Conservation (phyloP, 176 grass and related monocot genomes). For the Alloteropsis semialata region DNA sequence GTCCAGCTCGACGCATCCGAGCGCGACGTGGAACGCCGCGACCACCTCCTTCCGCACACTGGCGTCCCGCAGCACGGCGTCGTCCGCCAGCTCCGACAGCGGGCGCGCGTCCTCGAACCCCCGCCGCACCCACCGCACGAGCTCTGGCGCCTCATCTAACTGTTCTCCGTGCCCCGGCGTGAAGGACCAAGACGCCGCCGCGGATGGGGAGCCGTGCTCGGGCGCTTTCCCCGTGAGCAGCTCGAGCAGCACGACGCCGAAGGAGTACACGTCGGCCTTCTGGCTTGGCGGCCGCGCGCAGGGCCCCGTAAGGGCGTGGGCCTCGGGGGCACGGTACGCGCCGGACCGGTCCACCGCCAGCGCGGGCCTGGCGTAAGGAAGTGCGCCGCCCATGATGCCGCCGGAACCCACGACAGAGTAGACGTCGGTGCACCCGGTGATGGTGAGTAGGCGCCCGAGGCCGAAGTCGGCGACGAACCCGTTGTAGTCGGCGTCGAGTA, state of each 20-base stretch:
- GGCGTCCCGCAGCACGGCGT: conserved; percentile 54
- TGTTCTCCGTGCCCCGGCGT: background rate
- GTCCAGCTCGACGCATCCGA: conserved; percentile 71
- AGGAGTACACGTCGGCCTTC: conserved; percentile 75
- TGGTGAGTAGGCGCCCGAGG: conserved; percentile 60
- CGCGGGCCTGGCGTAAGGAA: conserved; percentile 46
- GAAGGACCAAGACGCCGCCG: background rate
- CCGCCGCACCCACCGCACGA: conserved; percentile 60
- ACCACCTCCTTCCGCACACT: conserved; percentile 75
- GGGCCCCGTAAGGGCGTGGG: background rate
- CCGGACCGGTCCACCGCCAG: background rate
- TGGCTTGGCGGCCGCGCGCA: conserved; percentile 27
- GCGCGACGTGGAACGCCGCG: conserved; percentile 60
- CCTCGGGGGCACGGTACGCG: conserved; percentile 62
- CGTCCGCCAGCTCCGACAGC: conserved; percentile 81
- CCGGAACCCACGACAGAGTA: background rate
- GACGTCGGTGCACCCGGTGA: conserved; percentile 46
- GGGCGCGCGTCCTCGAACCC: conserved; percentile 73
- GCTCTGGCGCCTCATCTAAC: conserved; percentile 25
- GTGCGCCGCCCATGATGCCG: conserved; percentile 40
- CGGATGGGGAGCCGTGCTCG: conserved; percentile 25
- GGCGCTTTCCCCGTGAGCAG: conserved; percentile 59
- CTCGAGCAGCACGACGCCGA: conserved; percentile 73
- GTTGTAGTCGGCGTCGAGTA: conserved; percentile 70
- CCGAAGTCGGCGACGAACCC: conserved; percentile 72